Conservation (phyloP, 2,329 filamentous ascomycete species). For the Ascochyta viciae-villosae region DNA sequence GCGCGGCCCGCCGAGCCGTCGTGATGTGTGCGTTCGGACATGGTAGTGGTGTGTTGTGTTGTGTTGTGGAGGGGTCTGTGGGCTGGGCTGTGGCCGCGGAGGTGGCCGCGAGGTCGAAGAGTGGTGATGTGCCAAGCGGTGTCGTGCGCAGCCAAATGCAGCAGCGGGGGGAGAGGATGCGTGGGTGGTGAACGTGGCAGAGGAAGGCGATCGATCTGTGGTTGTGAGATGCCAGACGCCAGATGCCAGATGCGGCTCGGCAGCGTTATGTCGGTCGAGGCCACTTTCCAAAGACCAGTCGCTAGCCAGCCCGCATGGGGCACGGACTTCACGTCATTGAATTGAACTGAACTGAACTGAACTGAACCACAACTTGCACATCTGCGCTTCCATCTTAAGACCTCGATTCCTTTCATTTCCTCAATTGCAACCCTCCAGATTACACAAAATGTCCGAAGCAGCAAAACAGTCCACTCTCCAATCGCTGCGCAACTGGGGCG, state of each 20-base stretch:
- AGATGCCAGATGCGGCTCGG: constrained; percentile 24
- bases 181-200: neutral
- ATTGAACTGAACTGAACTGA: neutral
- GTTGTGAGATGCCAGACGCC: constrained; percentile 2
- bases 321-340: constrained; percentile 36
- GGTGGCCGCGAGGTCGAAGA: constrained; percentile 5
- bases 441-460: constrained; percentile 15
- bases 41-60: constrained; percentile 24
- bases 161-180: neutral
- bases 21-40: constrained; percentile 69
- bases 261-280: constrained; percentile 33
- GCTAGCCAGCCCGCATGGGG: constrained; percentile 20
- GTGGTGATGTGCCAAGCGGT: constrained; percentile 1
- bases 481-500: constrained; percentile 60
- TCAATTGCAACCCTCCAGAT: neutral
- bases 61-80: constrained; percentile 12
- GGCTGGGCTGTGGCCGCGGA: constrained; percentile 3
- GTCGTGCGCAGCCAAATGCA: neutral
- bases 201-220: constrained; percentile 19
- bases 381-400: neutral
- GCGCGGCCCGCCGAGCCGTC: constrained; percentile 78
- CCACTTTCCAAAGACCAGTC: constrained; percentile 36
- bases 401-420: neutral
- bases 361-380: constrained; percentile 4
- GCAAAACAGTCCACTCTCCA: constrained; percentile 51